Evolutionary conservation across 441 rosid genomes (phyloP).

Genomic region (Theobroma grandiflorum): DNA sequence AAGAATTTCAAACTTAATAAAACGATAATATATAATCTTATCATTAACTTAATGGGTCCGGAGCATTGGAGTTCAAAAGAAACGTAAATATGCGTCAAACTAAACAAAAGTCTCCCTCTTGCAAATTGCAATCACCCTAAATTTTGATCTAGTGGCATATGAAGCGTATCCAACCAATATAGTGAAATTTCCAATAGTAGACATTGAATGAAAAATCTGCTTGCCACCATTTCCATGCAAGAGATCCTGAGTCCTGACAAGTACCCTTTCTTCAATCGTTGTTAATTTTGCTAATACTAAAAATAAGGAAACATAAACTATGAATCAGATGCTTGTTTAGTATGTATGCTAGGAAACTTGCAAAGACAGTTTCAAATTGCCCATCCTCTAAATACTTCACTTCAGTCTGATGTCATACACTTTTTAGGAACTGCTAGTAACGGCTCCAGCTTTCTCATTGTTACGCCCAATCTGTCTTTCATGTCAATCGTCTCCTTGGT

Average conservation of each 20-base stretch:
- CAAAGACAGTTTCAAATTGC: background rate
- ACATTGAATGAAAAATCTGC: background rate
- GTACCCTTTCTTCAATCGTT: background rate
- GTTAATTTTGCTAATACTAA: background rate
- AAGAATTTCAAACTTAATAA: no score
- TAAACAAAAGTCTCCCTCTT: background rate
- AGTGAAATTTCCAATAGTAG: background rate
- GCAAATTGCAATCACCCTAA: background rate
- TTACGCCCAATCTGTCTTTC: constrained; percentile 18
- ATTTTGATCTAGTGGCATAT: no score
- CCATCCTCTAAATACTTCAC: background rate
- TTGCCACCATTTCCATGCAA: background rate
- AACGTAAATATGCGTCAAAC: background rate
- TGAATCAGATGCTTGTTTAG: background rate
- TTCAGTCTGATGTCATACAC: background rate
- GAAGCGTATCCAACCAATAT: background rate
- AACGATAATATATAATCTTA: no score
- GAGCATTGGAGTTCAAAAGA: background rate
- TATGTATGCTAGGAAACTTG: background rate
- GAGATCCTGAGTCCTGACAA: background rate
- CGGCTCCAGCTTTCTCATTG: constrained; percentile 30
- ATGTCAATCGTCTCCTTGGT: constrained; percentile 23
- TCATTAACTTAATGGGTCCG: background rate
- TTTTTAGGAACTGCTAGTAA: constrained; percentile 38
- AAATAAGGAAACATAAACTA: background rate